Conservation (phyloP, 371 early-diverging fungal species). For the Mucor velutinosus region DNA sequence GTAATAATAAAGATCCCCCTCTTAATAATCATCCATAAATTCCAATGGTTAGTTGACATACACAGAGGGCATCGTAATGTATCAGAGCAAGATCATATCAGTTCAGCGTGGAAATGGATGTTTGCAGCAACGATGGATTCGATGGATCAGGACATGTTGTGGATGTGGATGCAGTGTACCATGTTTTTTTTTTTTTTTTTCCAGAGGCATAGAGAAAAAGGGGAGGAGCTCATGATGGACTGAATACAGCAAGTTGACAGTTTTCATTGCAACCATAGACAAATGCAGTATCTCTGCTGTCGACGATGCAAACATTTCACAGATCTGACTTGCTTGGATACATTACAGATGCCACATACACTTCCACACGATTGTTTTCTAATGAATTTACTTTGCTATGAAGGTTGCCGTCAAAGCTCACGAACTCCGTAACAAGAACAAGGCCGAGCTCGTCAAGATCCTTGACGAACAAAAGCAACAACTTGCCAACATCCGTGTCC, state of each 20-base stretch:
- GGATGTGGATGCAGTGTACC: neutral
- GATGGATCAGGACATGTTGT: neutral
- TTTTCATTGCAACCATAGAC: too few relatives aligned
- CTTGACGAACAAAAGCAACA: conserved; percentile 93
- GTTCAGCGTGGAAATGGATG: neutral
- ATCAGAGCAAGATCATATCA: neutral
- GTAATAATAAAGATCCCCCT: conserved; percentile 16
- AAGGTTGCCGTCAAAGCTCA: conserved; percentile 86
- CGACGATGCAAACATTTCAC: too few relatives aligned
- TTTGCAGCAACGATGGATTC: neutral
- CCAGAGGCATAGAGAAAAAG: neutral
- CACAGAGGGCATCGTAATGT: neutral
- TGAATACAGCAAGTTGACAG: too few relatives aligned
- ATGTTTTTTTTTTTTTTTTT: too few relatives aligned
- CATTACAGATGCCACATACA: too few relatives aligned
- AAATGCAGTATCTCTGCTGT: too few relatives aligned
- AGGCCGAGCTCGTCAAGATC: conserved; percentile 86
- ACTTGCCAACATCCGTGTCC: conserved; percentile 87
- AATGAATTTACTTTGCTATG: neutral
- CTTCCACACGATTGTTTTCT: too few relatives aligned
- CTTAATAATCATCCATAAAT: conserved; percentile 24
- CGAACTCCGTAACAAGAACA: conserved; percentile 91
- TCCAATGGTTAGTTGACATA: conserved; percentile 21
- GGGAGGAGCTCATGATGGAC: neutral
- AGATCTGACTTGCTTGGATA: too few relatives aligned